Conservation (phyloP, 768 basidiomycete genomes). For the Leccinum truebloodii region DNA sequence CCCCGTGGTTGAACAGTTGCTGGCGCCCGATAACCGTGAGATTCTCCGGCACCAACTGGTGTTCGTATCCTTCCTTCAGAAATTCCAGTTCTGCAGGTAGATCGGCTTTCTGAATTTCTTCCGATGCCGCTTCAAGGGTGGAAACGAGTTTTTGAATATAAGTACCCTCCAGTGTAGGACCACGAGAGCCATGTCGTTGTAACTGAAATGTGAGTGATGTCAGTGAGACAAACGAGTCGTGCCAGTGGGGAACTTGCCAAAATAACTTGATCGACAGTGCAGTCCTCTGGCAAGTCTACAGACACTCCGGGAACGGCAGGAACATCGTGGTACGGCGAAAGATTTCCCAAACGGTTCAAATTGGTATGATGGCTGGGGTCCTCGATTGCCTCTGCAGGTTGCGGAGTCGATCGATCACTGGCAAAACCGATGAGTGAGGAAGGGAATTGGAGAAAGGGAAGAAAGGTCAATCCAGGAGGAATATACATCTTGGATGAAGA, state of each 20-base stretch:
- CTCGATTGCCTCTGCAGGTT: background rate
- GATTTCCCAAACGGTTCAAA: slow-evolving; percentile 32
- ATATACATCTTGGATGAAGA: slow-evolving; percentile 19
- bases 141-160: slow-evolving; percentile 34
- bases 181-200: slow-evolving; percentile 44
- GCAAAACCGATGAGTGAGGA: background rate
- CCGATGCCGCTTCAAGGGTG: slow-evolving; percentile 29
- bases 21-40: slow-evolving; percentile 39
- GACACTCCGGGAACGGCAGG: slow-evolving; percentile 29
- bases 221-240: background rate
- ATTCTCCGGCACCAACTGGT: slow-evolving; percentile 33
- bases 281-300: slow-evolving; percentile 38
- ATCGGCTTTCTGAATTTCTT: slow-evolving; percentile 26
- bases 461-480: slow-evolving; percentile 7
- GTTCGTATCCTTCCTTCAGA: slow-evolving; percentile 34
- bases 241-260: slow-evolving; percentile 29
- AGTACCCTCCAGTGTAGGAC: slow-evolving; percentile 29
- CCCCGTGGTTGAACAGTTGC: slow-evolving; percentile 43
- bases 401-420: background rate
- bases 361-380: background rate
- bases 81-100: slow-evolving; percentile 38
- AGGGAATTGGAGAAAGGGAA: slow-evolving; percentile 19
- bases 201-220: slow-evolving; percentile 31
- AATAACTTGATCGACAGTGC: slow-evolving; percentile 41
- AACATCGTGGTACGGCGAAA: slow-evolving; percentile 40